phyloP scores from a whole-genome alignment of 768 basidiomycete genomes.

The Rossbeevera mucosa region DNA sequence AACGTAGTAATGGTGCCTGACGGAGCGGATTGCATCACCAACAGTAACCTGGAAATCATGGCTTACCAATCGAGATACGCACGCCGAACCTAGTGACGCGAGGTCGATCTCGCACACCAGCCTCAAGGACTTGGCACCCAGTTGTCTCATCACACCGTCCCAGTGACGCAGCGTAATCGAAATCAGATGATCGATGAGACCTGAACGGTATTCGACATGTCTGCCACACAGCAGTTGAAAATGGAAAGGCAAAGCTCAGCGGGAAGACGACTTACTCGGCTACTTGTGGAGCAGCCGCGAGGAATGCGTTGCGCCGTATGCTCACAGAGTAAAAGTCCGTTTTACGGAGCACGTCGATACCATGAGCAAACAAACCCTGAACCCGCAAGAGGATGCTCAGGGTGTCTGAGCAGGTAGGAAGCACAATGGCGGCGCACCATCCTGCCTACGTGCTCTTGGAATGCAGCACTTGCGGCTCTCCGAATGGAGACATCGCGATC shows the following conservation, averaged over 20 bases:
- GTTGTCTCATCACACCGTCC: constrained; percentile 75
- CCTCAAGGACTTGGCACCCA: constrained; percentile 73
- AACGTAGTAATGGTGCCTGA: constrained; percentile 55
- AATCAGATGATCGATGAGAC: constrained; percentile 68
- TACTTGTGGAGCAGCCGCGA: constrained; percentile 81
- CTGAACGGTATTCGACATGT: constrained; percentile 68
- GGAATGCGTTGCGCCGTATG: constrained; percentile 75
- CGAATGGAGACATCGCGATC: constrained; percentile 95
- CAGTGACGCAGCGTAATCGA: constrained; percentile 80
- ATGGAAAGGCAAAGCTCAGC: constrained; percentile 4
- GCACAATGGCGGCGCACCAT: constrained; percentile 51
- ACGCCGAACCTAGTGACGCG: constrained; percentile 42
- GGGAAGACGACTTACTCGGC: constrained; percentile 60
- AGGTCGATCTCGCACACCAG: constrained; percentile 63
- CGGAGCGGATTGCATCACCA: constrained; percentile 10
- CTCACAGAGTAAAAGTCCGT: constrained; percentile 96
- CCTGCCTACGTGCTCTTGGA: constrained; percentile 94
- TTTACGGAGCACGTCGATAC: constrained; percentile 87
- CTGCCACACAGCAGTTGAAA: constrained; percentile 37
- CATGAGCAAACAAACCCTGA: constrained; percentile 87
- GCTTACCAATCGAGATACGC: constrained; percentile 53
- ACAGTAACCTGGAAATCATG: constrained; percentile 3
- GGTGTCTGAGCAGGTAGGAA: constrained; percentile 3
- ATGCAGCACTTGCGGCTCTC: constrained; percentile 93
- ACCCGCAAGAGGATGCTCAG: constrained; percentile 19